Evolutionary conservation across 2,329 filamentous ascomycete genomes (phyloP).

Genomic region (Pestalotiopsis sp.): DNA sequence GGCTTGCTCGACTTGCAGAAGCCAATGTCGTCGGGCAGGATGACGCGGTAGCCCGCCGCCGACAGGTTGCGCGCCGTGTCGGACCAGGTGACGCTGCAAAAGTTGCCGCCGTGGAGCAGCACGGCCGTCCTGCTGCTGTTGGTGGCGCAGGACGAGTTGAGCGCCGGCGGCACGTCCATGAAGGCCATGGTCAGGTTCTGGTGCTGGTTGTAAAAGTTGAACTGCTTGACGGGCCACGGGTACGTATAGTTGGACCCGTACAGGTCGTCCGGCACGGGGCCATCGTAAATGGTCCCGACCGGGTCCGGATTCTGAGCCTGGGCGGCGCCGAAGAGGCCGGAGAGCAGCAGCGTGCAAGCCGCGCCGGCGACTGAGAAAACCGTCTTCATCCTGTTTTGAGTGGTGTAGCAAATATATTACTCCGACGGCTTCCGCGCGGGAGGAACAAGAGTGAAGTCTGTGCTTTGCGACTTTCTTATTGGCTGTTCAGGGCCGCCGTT

Average conservation of each 20-base stretch:
- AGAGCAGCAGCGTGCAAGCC: conserved; percentile 13
- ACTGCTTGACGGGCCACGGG: conserved; percentile 51
- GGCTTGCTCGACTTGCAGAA: conserved; percentile 62
- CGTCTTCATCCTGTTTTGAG: background rate
- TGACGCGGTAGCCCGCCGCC: conserved; percentile 49
- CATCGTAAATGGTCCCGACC: conserved; percentile 32
- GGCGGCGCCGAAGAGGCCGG: conserved; percentile 14
- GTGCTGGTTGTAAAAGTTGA: conserved; percentile 49
- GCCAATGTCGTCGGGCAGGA: conserved; percentile 57
- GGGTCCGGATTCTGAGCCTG: conserved; percentile 15
- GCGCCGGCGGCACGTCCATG: conserved; percentile 45
- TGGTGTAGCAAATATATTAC: background rate
- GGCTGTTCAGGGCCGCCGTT: background rate
- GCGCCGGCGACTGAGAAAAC: conserved; percentile 1
- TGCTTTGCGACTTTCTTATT: background rate
- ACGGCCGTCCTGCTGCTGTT: conserved; percentile 46
- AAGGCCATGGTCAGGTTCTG: conserved; percentile 57
- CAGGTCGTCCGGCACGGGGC: conserved; percentile 42
- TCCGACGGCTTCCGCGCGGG: background rate
- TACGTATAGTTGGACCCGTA: conserved; percentile 57
- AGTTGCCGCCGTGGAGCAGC: conserved; percentile 59
- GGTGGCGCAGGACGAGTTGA: conserved; percentile 31
- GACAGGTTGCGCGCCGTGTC: conserved; percentile 45
- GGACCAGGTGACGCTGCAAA: conserved; percentile 56
- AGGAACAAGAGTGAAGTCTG: background rate